Conservation (phyloP, 1,139 yeast species). For the Yamadazyma aaseri region DNA sequence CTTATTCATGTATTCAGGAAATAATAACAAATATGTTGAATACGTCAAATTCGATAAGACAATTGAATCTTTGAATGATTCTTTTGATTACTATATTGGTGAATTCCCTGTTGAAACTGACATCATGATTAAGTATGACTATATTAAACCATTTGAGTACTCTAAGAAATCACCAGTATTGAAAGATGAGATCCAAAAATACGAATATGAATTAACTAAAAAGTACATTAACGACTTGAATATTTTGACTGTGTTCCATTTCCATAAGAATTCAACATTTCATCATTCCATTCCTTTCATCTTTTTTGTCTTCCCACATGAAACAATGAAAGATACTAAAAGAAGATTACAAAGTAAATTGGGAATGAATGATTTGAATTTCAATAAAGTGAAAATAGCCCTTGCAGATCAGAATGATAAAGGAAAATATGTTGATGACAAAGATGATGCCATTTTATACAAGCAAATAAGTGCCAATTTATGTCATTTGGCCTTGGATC, state of each 20-base stretch:
- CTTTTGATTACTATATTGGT: slow-evolving; percentile 41
- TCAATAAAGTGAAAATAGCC: slow-evolving; percentile 70
- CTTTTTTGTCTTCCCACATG: slow-evolving; percentile 65
- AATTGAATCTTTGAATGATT: slow-evolving; percentile 33
- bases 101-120: slow-evolving; percentile 46
- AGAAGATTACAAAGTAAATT: slow-evolving; percentile 63
- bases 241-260: slow-evolving; percentile 61
- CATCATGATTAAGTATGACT: slow-evolving; percentile 37
- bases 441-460: slow-evolving; percentile 52
- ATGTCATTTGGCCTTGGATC: slow-evolving; percentile 70
- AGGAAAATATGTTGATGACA: slow-evolving; percentile 52
- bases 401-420: slow-evolving; percentile 44
- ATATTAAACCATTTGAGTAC: slow-evolving; percentile 29
- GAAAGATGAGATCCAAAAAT: slow-evolving; percentile 20
- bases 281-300: slow-evolving; percentile 89
- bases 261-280: slow-evolving; percentile 65
- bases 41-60: slow-evolving; percentile 37
- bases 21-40: slow-evolving; percentile 39
- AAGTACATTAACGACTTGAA: slow-evolving; percentile 38
- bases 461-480: slow-evolving; percentile 42
- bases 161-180: slow-evolving; percentile 15
- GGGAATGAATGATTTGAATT: slow-evolving; percentile 79
- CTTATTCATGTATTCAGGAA: slow-evolving; percentile 56
- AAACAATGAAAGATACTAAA: slow-evolving; percentile 62
- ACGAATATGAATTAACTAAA: slow-evolving; percentile 31